These are phyloP conservation scores for Alternaria gaisen DNA, from an alignment of 2,329 filamentous ascomycete species.

Conservation along the genomic window DNA sequence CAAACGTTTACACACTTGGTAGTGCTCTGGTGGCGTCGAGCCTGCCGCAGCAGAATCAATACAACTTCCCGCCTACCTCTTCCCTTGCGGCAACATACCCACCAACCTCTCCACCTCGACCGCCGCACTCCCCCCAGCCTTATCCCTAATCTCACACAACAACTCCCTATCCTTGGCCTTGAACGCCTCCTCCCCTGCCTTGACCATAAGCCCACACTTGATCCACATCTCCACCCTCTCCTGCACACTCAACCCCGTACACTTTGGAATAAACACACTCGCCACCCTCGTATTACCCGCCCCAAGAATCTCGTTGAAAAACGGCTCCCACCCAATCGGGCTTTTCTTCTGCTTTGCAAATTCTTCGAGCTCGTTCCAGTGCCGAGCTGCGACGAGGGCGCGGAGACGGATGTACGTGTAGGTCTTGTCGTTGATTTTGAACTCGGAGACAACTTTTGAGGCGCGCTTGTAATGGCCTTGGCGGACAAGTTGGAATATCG, in stretches of 20 bases:
- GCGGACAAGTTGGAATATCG: slow-evolving; percentile 85
- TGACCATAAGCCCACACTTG: slow-evolving; percentile 88
- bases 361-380: slow-evolving; percentile 94
- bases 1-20: neutral
- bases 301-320: slow-evolving; percentile 86
- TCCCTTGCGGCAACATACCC: slow-evolving; percentile 53
- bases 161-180: slow-evolving; percentile 79
- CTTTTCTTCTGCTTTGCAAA: slow-evolving; percentile 79
- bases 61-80: slow-evolving; percentile 5
- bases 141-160: slow-evolving; percentile 77
- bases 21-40: no score
- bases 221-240: slow-evolving; percentile 92
- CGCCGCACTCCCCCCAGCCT: slow-evolving; percentile 73
- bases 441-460: slow-evolving; percentile 87
- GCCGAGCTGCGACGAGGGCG: slow-evolving; percentile 86
- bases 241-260: slow-evolving; percentile 71
- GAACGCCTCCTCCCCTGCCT: slow-evolving; percentile 90
- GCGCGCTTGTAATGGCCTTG: slow-evolving; percentile 85
- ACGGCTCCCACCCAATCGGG: slow-evolving; percentile 97
- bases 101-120: slow-evolving; percentile 86
- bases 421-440: slow-evolving; percentile 90
- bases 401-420: slow-evolving; percentile 87
- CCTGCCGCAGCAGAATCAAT: no score
- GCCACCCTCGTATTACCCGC: slow-evolving; percentile 92
- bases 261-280: slow-evolving; percentile 85